phyloP scores from a whole-genome alignment of 192 early-diverging fungal species.

The Coemansia sp. region DNA sequence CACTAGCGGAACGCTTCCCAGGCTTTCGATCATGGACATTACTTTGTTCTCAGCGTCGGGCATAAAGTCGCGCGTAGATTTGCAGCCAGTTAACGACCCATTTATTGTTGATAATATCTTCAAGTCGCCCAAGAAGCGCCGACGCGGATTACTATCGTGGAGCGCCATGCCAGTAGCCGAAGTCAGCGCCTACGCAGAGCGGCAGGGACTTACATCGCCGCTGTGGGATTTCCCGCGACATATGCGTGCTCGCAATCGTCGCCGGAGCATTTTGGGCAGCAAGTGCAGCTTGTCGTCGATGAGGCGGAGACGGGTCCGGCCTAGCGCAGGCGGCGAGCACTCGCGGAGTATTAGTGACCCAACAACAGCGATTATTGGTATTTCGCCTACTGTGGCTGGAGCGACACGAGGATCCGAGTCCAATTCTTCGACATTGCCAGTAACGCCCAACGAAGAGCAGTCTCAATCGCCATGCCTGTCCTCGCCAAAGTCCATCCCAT shows the following conservation, averaged over 20 bases:
- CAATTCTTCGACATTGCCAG: neutral
- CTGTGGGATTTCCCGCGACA: constrained; percentile 45
- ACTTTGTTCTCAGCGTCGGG: constrained; percentile 35
- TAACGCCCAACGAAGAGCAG: neutral
- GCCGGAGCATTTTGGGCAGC: constrained; percentile 52
- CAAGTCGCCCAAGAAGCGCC: constrained; percentile 51
- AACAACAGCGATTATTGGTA: constrained; percentile 24
- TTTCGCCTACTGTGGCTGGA: constrained; percentile 7
- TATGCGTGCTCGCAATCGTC: constrained; percentile 33
- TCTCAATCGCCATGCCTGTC: neutral
- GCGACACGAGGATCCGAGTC: constrained; percentile 4
- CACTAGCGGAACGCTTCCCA: constrained; percentile 7
- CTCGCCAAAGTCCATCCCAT: neutral
- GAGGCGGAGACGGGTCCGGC: constrained; percentile 20
- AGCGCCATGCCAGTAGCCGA: constrained; percentile 29
- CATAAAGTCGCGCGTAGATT: constrained; percentile 32
- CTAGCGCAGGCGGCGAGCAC: constrained; percentile 28
- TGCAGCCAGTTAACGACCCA: constrained; percentile 53
- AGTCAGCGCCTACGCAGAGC: neutral
- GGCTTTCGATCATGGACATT: constrained; percentile 24
- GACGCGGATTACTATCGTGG: constrained; percentile 53
- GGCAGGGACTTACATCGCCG: neutral
- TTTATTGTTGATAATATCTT: constrained; percentile 57
- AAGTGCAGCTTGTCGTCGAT: constrained; percentile 48
- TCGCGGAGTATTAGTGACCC: constrained; percentile 46